phyloP scores from a whole-genome alignment of 257 asterid genomes.

The Datura wrightii region DNA sequence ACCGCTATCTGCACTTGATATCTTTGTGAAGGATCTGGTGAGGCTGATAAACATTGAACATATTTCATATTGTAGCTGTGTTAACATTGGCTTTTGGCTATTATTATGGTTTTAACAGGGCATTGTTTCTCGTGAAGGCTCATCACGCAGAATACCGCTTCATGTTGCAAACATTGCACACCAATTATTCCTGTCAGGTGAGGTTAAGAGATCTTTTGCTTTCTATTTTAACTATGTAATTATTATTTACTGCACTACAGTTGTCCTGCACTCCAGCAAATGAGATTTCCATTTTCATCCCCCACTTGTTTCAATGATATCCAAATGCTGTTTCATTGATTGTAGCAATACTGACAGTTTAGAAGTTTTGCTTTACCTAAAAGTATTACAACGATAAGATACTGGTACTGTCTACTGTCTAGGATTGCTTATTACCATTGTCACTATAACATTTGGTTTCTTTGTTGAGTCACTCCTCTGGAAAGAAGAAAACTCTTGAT shows the following conservation, averaged over 20 bases:
- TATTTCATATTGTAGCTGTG: conserved; percentile 23
- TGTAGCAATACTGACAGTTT: neutral
- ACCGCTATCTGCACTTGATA: conserved; percentile 95
- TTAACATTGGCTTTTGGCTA: neutral
- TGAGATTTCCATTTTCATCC: neutral
- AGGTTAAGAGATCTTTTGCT: conserved; percentile 22
- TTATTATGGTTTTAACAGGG: conserved; percentile 64
- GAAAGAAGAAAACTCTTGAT: conserved; percentile 18
- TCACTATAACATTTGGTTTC: conserved; percentile 1
- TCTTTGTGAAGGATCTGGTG: conserved; percentile 98
- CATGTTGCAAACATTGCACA: conserved; percentile 84
- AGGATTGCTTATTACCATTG: neutral
- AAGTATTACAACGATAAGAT: conserved; percentile 16
- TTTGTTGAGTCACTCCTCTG: neutral
- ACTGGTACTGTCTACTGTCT: neutral
- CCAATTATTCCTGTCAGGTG: conserved; percentile 92
- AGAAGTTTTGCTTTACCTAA: neutral
- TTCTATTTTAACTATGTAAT: neutral
- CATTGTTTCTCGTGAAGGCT: conserved; percentile 89
- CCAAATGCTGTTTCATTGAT: neutral
- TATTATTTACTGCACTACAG: neutral
- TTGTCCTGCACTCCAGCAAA: neutral
- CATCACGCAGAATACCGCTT: conserved; percentile 81
- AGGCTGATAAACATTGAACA: conserved; percentile 35
- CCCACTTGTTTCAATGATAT: neutral